Evolutionary conservation across 2,329 filamentous ascomycete genomes (phyloP), one percentile per base, ranked within the genome.

Genomic region (Huntiella omanensis): DNA sequence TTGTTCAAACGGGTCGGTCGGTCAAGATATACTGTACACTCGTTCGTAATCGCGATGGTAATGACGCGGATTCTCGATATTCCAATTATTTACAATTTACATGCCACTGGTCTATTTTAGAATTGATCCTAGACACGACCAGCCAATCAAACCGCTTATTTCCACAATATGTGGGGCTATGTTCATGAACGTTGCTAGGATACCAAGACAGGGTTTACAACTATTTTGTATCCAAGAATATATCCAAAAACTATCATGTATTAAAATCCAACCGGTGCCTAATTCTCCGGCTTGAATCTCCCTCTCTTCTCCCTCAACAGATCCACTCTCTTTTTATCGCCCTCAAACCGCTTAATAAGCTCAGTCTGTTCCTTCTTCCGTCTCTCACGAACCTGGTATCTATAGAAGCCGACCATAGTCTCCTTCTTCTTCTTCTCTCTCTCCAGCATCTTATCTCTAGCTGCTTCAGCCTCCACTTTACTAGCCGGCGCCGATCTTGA

Each of bases 351-450:
- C 62, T 63, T 76, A 53, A 83, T 63, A 60, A 91, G 57, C 49
- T 77, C 70, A 40, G 72, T 68, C 59, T 84, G 80, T 54, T 77
- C 71, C 55, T 75, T 73, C 68, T 91, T 91, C 63, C 78, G 74
- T 64, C 75, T 77, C 65, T 91, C 81, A 40, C 84, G 65, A 53
- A 75, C 71, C 67, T 92, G 84, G 69, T 88, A 92, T 49, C 83
- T 69, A 60, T 92, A 92, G 58, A 92, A 92, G 60, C 83, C 78
- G 50, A 73, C 72, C 55, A 75, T 66, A 42, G 77, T 75, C 34
- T 69, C 67, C 56, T 71, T 74, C 66, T 73, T 78, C 62, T 71
- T 66, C 55, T 70, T 66, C 53, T 69, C 69, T 61, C 77, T 73
- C 59, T 82, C 75, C 56, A 74, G 64, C 65, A 77, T 71, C 60